Evolutionary conservation across 192 early-diverging fungal genomes (phyloP), one percentile per base, ranked within the genome.

Genomic region (Coemansia sp.): DNA sequence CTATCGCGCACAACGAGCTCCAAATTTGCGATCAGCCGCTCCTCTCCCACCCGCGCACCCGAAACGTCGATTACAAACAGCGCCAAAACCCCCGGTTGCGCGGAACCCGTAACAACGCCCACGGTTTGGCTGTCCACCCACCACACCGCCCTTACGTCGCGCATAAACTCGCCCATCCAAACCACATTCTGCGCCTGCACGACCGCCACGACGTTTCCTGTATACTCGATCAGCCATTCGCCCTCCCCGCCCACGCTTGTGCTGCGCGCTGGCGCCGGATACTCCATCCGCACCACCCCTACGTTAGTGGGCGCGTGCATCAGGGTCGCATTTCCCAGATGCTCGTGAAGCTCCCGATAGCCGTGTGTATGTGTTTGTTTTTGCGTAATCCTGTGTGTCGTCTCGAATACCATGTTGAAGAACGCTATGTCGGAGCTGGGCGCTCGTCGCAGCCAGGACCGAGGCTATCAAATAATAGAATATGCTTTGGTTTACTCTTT

Each of bases 371-470:
- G 14, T n/a, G 29, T 16, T 24, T 30, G 14, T n/a, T 18, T 16
- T 24, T 8, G 23, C 55, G 55, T 16, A 23, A 28, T 24, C 1
- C 29, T 8, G 19, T 56, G 54, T 16, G 60, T 14, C n/a, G 43
- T 54, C 14, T 76, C 73, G 8, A 69, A 54, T 6, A 54, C 73
- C 58, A 65, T 69, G 54, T 69, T 64, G 28, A 66, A 65, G n/a
- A 76, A 69, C 18, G 47, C 66, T 6, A 60, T 32, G 40, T 76
- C 73, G 0, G 73, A 76, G 46, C 73, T 76, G 4, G 54, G 59
- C 23, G 62, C 62, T 1, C 73, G 52, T 12, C 61, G 55, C n/a
- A 76, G 63, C 63, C 47, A 67, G 21, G 28, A 21, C 29, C 72
- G 65, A 11, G 51, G 65, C 44, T 48, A 56, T 28, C 22, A 38